Base-by-base conservation (phyloP, 2,329 filamentous ascomycete genomes). In the Metarhizium brunneum region DNA sequence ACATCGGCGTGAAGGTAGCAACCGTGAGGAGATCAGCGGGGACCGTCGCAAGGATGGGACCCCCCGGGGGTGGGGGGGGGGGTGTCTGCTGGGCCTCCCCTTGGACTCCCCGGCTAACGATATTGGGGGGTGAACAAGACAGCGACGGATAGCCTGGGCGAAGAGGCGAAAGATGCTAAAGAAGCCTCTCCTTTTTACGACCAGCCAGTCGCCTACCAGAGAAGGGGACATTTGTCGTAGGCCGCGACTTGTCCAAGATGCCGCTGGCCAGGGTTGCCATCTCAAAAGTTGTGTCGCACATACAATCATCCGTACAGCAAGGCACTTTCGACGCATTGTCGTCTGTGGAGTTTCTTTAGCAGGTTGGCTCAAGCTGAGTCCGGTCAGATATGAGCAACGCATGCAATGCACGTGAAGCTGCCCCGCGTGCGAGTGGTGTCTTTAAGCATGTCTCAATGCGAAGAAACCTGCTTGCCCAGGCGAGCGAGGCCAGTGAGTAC, bases 11-110 rank as follows among this genome's bases (percentile, higher is more conserved):
- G 47, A 42, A 25, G 30, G 10, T 51, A 50, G 45, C 42, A 48
- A 10, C 36, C 38, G 52, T 42, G 48, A 51, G 49, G 16, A 53
- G 50, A 50, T 42, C 55, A 52, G 49, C 40, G 51, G 36, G 18
- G 32, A 14, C 42, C 53, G 48, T 55, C 25, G 56, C 52, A 52
- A n/a, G 25, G 5, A 30, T 25, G 25, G 25, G 25, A 3, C 25
- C 18, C 18, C 18, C 18, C 18, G 18, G 18, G 18, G 18, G 18
- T 18, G 20, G 48, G 30, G 48, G 38, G 38, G 8, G 38, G 38
- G 38, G 38, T 40, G 48, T 47, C 48, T 40, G 50, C 42, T 32
- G 38, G 30, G 42, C 5, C 47, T 42, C 36, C n/a, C 47, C 2
- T 50, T 47, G 48, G 20, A 35, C 35, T 16, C n/a, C 43, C 45